Evolutionary conservation across 2,329 filamentous ascomycete genomes (phyloP).

Genomic region (Monilinia vaccinii-corymbosi): DNA sequence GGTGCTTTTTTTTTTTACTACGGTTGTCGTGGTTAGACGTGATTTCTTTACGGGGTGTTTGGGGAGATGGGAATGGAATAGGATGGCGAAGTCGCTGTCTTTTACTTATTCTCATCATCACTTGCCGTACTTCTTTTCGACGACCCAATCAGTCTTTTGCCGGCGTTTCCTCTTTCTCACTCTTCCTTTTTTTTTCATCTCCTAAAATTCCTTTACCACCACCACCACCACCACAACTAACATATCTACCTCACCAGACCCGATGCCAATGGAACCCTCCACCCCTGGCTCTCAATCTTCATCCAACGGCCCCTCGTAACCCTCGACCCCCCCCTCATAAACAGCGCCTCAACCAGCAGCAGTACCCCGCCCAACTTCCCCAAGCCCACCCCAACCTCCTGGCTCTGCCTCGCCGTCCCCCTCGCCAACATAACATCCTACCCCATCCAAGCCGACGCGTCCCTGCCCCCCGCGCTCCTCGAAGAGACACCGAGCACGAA

Average conservation of each 20-base stretch:
- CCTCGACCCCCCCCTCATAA: background rate
- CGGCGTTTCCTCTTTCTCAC: background rate
- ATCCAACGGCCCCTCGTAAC: slow-evolving; percentile 5
- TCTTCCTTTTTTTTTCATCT: background rate
- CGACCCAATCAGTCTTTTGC: background rate
- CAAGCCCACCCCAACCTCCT: slow-evolving; percentile 15
- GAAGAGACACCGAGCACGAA: background rate
- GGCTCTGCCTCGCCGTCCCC: slow-evolving; percentile 26
- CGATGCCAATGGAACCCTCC: background rate
- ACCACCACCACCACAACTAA: background rate
- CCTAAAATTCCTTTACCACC: background rate
- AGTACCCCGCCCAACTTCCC: slow-evolving; percentile 21
- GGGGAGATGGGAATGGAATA: too few relatives aligned
- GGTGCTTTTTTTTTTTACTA: too few relatives aligned
- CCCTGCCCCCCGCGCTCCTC: background rate
- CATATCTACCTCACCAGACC: background rate
- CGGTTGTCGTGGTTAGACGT: background rate
- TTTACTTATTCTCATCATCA: background rate
- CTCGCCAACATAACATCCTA: slow-evolving; percentile 19
- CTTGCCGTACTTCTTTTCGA: background rate
- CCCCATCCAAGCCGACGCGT: slow-evolving; percentile 8
- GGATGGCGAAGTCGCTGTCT: background rate
- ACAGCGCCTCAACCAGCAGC: background rate
- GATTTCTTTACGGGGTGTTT: too few relatives aligned
- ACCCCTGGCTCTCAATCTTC: slow-evolving; percentile 3